These are phyloP conservation scores for Diplocarpon mali DNA, from an alignment of 2,329 filamentous ascomycete species.

Conservation along the genomic window DNA sequence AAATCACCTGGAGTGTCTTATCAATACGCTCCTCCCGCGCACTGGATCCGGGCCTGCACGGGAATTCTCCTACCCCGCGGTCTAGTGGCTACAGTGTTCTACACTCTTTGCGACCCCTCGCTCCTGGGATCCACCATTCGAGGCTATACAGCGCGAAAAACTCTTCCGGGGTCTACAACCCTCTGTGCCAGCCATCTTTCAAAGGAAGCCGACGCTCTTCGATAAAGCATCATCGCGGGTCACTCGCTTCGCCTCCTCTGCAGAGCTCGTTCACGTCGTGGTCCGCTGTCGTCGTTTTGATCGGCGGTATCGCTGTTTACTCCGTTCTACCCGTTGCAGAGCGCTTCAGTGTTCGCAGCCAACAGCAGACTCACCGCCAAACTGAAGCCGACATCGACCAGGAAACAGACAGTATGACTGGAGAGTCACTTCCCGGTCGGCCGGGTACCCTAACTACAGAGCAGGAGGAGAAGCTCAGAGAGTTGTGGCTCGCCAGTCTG, in stretches of 20 bases:
- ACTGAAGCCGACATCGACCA: too few species aligned
- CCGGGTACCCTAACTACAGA: constrained; percentile 82
- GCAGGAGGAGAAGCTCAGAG: constrained; percentile 76
- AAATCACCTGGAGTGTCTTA: too few species aligned
- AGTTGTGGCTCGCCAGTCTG: constrained; percentile 71
- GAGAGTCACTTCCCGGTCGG: constrained; percentile 51
- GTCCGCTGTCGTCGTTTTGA: background rate
- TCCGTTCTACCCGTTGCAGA: background rate
- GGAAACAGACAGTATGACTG: constrained; percentile 29
- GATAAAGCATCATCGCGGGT: background rate
- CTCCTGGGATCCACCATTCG: background rate
- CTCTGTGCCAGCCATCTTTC: background rate
- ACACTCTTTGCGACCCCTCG: background rate
- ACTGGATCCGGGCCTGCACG: background rate
- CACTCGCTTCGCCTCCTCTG: background rate
- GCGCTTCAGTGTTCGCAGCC: background rate
- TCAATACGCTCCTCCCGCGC: background rate
- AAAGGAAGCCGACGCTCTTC: background rate
- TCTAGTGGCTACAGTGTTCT: background rate
- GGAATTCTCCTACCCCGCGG: too few species aligned
- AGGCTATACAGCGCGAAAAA: constrained; percentile 1
- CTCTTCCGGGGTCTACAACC: background rate
- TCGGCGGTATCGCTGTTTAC: background rate
- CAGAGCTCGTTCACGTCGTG: background rate
- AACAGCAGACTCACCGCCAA: constrained; percentile 12